Percentiles rank a stretch among this genome's conserved stretches.
These are phyloP conservation scores for Tetragonia tetragonoides DNA, from an alignment of 148 eudicot species.

Conservation along the genomic window DNA sequence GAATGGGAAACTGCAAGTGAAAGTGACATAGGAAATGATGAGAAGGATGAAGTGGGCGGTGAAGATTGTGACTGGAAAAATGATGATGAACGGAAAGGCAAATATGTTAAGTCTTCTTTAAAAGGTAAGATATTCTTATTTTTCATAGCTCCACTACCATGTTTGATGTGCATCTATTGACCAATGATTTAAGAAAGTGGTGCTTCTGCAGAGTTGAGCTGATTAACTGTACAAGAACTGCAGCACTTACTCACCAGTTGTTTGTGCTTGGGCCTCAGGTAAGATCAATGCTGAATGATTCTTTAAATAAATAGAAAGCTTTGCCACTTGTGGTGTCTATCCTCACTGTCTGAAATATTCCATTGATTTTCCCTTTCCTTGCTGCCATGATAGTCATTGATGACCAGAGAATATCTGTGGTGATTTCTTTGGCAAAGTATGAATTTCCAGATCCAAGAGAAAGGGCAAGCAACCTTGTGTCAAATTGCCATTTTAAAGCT, in stretches of 20 bases:
- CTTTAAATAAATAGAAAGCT: neutral
- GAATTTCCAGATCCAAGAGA: too few species aligned
- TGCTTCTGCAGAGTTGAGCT: constrained; percentile 29
- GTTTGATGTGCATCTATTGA: neutral
- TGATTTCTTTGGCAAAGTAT: too few species aligned
- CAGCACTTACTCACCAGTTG: constrained; percentile 13
- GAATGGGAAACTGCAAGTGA: constrained; percentile 99
- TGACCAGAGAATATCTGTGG: neutral
- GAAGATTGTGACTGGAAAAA: constrained; percentile 72
- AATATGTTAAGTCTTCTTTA: constrained; percentile 45
- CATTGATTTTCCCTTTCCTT: neutral
- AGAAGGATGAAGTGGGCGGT: constrained; percentile 51
- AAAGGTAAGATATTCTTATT: constrained; percentile 44
- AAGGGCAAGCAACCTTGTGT: too few species aligned
- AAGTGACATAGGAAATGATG: constrained; percentile 84
- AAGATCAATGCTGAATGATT: constrained; percentile 1
- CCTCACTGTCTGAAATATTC: neutral
- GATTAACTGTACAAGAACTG: constrained; percentile 10
- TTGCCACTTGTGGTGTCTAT: neutral
- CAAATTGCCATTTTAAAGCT: too few species aligned
- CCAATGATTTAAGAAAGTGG: neutral
- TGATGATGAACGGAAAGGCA: constrained; percentile 61
- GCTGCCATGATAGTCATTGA: neutral
- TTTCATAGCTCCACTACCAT: neutral
- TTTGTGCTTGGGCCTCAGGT: constrained; percentile 24